Evolutionary conservation across 202 grass and related monocot species (phyloP), one percentile per base, ranked within the genome.

Genomic region (Brachypodium distachyon): DNA sequence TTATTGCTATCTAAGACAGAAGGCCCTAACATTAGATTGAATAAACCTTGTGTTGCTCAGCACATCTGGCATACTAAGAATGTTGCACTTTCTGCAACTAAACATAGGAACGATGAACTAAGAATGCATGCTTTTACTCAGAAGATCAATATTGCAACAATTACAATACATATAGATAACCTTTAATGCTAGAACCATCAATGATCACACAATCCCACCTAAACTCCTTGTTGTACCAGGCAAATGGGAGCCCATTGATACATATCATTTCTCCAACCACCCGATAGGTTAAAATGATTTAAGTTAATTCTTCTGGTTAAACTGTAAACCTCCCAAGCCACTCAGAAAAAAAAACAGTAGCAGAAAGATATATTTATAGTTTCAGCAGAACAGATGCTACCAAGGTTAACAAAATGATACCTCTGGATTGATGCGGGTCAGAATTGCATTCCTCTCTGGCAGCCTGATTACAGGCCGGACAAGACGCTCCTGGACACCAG

Each of bases 341-440:
- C 48, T 19, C 58, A 46, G 22, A 9, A 38, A 33, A 53, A 41
- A 42, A 1, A 50, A 6, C 13, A 70, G 47, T 32, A 61, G 9
- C 63, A 70, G 19, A 14, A 48, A 17, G 41, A 59, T 65, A 64
- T 43, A 55, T 61, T 12, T 13, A 73, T 26, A 78, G 54, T n/a
- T n/a, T n/a, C 12, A 69, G 37, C 5, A 17, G 12, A 81, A 81
- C 31, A 31, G 18, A 44, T 70, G 39, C 13, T 16, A 42, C 13
- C 64, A 70, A 48, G n/a, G 56, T 57, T 65, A 32, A 47, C 53
- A 18, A 75, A 48, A 77, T 58, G 26, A 16, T 65, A 97, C 94
- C 94, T 96, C 92, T 16, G 96, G 96, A 76, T 86, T 99, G 71
- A 99, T 96, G 32, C 96, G 92, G 56, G 96, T 99, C 53, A 99